Percentiles rank a stretch among this genome's conserved stretches.
Evolutionary conservation across 352 stramenopile species (phyloP).

Genomic region (Phytophthora palmivora): DNA sequence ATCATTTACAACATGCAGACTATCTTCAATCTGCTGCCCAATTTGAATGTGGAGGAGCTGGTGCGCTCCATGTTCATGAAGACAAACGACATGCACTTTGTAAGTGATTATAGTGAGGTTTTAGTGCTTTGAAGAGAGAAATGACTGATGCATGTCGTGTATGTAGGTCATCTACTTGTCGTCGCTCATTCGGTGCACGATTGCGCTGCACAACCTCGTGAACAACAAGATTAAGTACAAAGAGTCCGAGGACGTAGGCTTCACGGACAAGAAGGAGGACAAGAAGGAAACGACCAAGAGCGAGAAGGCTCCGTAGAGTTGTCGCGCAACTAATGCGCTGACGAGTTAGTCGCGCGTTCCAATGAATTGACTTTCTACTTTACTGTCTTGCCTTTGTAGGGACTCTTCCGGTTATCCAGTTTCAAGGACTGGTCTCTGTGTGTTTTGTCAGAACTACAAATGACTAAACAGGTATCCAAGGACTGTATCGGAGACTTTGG

Average conservation of each 20-base stretch:
- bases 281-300: conserved; percentile 58
- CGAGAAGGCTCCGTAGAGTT: conserved; percentile 56
- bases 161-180: conserved; percentile 96
- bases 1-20: conserved; percentile 99
- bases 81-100: conserved; percentile 99
- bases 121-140: not conserved
- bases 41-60: conserved; percentile 98
- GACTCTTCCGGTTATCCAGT: not conserved
- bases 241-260: conserved; percentile 81
- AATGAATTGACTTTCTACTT: conserved; percentile 35
- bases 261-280: conserved; percentile 75
- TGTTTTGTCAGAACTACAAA: not conserved
- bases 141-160: conserved; percentile 2
- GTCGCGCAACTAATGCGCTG: conserved; percentile 17
- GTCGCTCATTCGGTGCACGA: conserved; percentile 97
- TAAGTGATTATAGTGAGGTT: too few species aligned
- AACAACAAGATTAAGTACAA: conserved; percentile 99
- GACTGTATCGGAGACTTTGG: too few species aligned
- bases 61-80: conserved; percentile 98
- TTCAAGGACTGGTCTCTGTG: not conserved
- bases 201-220: conserved; percentile 99
- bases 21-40: conserved; percentile 99
- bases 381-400: not conserved
- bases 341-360: conserved; percentile 20
- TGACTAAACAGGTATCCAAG: not conserved